These are phyloP conservation scores for Paulownia fortunei DNA, from an alignment of 257 asterid genomes.

Conservation along the genomic window DNA sequence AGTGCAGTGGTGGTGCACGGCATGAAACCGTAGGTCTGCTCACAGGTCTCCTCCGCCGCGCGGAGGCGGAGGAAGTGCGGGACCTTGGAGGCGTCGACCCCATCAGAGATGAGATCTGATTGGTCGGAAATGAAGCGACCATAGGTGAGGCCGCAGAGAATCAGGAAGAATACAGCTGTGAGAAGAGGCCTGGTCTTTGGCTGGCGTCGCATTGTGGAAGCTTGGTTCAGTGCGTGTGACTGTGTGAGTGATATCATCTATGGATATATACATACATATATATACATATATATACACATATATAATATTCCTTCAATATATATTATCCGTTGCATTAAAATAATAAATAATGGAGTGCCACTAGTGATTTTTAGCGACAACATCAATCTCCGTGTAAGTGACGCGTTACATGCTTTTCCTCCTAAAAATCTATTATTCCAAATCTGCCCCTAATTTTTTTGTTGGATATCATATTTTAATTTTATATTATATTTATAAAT, in stretches of 20 bases:
- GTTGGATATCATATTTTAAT: too few species aligned
- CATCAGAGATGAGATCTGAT: slow-evolving; percentile 61
- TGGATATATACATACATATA: neutral
- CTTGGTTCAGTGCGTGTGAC: neutral
- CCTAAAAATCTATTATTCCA: too few species aligned
- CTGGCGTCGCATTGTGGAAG: slow-evolving; percentile 35
- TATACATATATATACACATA: neutral
- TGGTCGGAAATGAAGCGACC: slow-evolving; percentile 56
- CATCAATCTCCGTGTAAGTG: too few species aligned
- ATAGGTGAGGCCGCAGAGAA: slow-evolving; percentile 50
- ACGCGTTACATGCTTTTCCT: too few species aligned
- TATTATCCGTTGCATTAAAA: too few species aligned
- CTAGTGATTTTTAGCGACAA: too few species aligned
- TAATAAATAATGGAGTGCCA: neutral
- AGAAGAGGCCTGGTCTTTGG: slow-evolving; percentile 34
- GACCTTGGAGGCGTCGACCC: slow-evolving; percentile 26
- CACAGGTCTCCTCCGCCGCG: slow-evolving; percentile 65
- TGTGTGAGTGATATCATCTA: neutral
- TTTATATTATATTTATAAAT: too few species aligned
- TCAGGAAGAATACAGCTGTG: slow-evolving; percentile 36
- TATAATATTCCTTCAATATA: too few species aligned
- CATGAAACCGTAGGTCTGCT: slow-evolving; percentile 85
- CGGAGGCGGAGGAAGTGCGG: slow-evolving; percentile 45
- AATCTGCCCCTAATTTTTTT: too few species aligned
- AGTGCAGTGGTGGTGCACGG: slow-evolving; percentile 78